phyloP scores from a whole-genome alignment of 2,329 filamentous ascomycete species.

The Rutstroemia sydowiana region DNA sequence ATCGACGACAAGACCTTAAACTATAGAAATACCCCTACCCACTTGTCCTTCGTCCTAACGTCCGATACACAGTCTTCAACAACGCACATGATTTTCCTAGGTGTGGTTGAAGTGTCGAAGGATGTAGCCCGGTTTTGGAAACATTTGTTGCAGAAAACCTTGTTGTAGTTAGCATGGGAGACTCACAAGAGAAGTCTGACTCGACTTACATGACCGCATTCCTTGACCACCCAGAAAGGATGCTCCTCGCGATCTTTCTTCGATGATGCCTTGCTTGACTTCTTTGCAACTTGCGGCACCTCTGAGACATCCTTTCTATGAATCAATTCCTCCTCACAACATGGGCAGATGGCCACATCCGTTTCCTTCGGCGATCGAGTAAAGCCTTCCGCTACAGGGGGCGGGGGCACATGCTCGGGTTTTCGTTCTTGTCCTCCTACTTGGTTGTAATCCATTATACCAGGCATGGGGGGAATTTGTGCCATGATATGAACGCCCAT shows the following conservation, averaged over 20 bases:
- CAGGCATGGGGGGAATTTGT: constrained; percentile 19
- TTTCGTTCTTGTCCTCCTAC: constrained; percentile 21
- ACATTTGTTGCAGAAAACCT: constrained; percentile 59
- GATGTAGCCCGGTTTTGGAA: constrained; percentile 43
- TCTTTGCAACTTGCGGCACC: constrained; percentile 33
- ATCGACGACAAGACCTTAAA: not conserved
- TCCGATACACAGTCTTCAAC: constrained; percentile 51
- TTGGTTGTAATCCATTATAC: constrained; percentile 24
- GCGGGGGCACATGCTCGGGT: constrained; percentile 29
- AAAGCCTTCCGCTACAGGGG: constrained; percentile 66
- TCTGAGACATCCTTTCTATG: constrained; percentile 44
- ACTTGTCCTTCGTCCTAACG: constrained; percentile 46
- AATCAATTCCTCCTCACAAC: constrained; percentile 78
- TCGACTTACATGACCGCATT: constrained; percentile 77
- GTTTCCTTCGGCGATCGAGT: constrained; percentile 69
- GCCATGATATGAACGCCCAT: not conserved
- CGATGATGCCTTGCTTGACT: constrained; percentile 41
- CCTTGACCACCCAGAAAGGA: constrained; percentile 87
- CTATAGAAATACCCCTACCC: constrained; percentile 51
- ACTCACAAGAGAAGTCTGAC: not conserved
- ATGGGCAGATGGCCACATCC: constrained; percentile 72
- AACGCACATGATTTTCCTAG: constrained; percentile 36
- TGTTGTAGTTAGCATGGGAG: constrained; percentile 20
- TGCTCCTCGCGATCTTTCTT: constrained; percentile 54
- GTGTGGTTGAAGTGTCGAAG: not conserved